Percentiles rank a stretch among this genome's conserved stretches.
phyloP scores from a whole-genome alignment of 495 filamentous ascomycete genomes.

The Penicillium pulvis region DNA sequence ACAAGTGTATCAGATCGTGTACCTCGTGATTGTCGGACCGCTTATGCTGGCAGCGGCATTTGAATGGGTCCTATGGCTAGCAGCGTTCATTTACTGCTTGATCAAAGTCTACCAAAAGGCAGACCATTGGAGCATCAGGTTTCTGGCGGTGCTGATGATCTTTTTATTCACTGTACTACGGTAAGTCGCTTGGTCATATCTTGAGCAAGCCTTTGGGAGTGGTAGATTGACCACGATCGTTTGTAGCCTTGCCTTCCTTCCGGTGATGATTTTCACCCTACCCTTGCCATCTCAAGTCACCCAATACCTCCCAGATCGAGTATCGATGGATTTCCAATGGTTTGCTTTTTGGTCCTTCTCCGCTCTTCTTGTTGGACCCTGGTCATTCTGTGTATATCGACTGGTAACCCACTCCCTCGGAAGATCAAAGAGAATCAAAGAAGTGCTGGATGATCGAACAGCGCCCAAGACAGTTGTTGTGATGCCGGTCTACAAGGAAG shows the following conservation, averaged over 20 bases:
- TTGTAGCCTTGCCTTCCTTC: constrained; percentile 78
- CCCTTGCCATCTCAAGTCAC: constrained; percentile 76
- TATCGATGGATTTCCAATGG: constrained; percentile 81
- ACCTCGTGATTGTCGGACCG: constrained; percentile 77
- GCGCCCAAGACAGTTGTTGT: constrained; percentile 96
- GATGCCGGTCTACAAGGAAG: constrained; percentile 97
- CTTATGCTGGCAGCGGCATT: constrained; percentile 83
- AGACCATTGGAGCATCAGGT: constrained; percentile 76
- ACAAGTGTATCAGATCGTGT: constrained; percentile 61
- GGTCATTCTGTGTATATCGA: constrained; percentile 91
- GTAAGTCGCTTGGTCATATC: constrained; percentile 47
- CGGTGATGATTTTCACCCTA: constrained; percentile 92
- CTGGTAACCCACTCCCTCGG: constrained; percentile 85
- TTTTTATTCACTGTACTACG: constrained; percentile 72
- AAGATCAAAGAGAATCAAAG: constrained; percentile 76
- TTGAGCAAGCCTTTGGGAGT: not conserved
- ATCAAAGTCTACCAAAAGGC: constrained; percentile 88
- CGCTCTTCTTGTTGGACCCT: constrained; percentile 79
- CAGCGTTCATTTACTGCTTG: constrained; percentile 90
- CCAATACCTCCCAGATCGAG: constrained; percentile 63
- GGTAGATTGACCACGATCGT: not conserved
- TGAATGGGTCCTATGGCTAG: constrained; percentile 94
- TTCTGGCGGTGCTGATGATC: constrained; percentile 76
- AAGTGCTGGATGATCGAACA: constrained; percentile 77
- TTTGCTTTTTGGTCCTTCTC: constrained; percentile 98